A percentile compares a stretch with the other conserved stretches of the same genome.
phyloP scores from a whole-genome alignment of 1,284 basidiomycete species.

The Ganoderma sinense region DNA sequence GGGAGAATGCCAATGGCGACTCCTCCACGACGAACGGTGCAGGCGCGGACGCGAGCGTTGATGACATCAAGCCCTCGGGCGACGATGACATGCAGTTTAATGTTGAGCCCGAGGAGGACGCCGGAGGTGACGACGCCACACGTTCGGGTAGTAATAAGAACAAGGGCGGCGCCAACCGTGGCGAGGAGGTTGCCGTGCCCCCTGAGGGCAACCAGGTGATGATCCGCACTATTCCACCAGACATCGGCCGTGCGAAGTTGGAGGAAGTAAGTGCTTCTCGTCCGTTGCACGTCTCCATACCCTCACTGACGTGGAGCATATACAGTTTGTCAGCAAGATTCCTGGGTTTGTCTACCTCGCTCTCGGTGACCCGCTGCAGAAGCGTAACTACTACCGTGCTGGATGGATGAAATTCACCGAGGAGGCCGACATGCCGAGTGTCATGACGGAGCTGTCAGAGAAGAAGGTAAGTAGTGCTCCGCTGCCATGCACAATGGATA shows the following conservation, averaged over 20 bases:
- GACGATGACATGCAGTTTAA: constrained; percentile 60
- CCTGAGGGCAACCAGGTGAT: constrained; percentile 90
- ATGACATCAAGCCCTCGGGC: constrained; percentile 48
- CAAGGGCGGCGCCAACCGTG: constrained; percentile 64
- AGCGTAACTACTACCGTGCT: constrained; percentile 90
- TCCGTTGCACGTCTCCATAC: constrained; percentile 15
- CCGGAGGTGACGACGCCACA: constrained; percentile 61
- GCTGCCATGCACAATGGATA: neutral
- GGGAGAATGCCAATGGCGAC: constrained; percentile 50
- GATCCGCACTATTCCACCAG: constrained; percentile 93
- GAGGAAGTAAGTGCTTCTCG: constrained; percentile 73
- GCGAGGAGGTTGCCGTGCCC: constrained; percentile 79
- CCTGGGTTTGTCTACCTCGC: constrained; percentile 84
- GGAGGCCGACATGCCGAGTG: constrained; percentile 80
- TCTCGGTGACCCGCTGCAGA: constrained; percentile 88
- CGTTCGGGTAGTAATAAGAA: constrained; percentile 56
- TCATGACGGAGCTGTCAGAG: constrained; percentile 78
- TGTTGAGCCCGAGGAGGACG: constrained; percentile 75
- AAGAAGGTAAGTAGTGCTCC: constrained; percentile 71
- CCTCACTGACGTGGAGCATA: constrained; percentile 9
- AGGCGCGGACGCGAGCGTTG: constrained; percentile 43
- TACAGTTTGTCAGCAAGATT: constrained; percentile 71
- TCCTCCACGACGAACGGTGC: constrained; percentile 38
- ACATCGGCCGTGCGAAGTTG: constrained; percentile 85
- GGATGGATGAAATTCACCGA: constrained; percentile 90